phyloP scores from a whole-genome alignment of 768 basidiomycete genomes.

The Paxillus involutus region DNA sequence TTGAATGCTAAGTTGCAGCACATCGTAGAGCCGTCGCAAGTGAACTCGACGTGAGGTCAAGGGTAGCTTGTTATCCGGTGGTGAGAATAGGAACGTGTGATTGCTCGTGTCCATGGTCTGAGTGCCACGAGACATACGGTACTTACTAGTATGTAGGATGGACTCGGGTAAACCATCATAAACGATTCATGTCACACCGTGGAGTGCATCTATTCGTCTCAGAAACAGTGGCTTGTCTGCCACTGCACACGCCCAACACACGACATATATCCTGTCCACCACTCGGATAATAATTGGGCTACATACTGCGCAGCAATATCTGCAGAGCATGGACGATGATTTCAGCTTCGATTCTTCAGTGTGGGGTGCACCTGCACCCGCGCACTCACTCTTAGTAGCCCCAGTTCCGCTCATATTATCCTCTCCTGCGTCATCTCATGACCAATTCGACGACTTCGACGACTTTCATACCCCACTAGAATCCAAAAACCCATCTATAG shows the following conservation, averaged over 20 bases:
- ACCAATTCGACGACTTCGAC: constrained; percentile 53
- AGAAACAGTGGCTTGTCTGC: neutral
- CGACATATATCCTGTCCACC: constrained; percentile 4
- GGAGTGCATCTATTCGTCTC: neutral
- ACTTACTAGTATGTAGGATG: too few relatives aligned
- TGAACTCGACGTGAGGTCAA: constrained; percentile 65
- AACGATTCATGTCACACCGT: neutral
- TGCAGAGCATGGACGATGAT: constrained; percentile 64
- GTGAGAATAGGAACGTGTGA: constrained; percentile 62
- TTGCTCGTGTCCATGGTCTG: constrained; percentile 21
- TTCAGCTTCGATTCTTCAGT: constrained; percentile 70
- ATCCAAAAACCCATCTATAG: constrained; percentile 41
- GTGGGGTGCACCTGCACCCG: constrained; percentile 55
- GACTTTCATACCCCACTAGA: constrained; percentile 48
- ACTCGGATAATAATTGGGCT: neutral
- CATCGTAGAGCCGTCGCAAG: constrained; percentile 70
- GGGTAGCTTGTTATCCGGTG: constrained; percentile 48
- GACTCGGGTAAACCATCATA: too few relatives aligned
- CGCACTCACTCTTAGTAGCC: constrained; percentile 31
- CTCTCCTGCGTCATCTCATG: constrained; percentile 28
- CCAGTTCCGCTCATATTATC: constrained; percentile 20
- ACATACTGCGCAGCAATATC: constrained; percentile 1
- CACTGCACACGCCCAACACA: constrained; percentile 3
- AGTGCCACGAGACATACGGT: too few relatives aligned
- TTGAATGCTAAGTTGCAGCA: constrained; percentile 71